phyloP scores from a whole-genome alignment of 306 rosid genomes.

The Quercus robur region DNA sequence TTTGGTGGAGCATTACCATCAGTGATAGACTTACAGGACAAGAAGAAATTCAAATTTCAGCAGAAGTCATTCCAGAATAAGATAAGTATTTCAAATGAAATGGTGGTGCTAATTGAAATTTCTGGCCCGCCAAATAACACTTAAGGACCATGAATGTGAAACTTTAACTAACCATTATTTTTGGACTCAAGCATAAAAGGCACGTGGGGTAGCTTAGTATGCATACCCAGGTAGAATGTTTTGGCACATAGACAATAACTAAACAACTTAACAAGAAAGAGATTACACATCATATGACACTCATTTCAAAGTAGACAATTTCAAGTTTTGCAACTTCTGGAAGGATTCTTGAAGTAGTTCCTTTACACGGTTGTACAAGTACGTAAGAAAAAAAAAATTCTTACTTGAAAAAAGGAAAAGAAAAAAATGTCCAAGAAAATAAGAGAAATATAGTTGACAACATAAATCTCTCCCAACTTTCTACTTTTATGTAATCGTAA shows the following conservation, averaged over 20 bases:
- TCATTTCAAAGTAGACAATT: constrained; percentile 2
- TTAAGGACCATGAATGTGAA: neutral
- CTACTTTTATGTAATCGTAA: neutral
- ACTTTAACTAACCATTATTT: constrained; percentile 6
- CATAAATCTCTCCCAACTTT: neutral
- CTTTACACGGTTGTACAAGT: neutral
- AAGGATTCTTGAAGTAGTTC: neutral
- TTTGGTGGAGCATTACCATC: constrained; percentile 42
- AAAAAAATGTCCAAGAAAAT: neutral
- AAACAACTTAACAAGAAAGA: constrained; percentile 6
- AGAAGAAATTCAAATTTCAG: constrained; percentile 10
- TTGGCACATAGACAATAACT: neutral
- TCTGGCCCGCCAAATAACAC: constrained; percentile 2
- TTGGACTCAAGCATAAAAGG: neutral
- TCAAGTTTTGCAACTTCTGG: neutral
- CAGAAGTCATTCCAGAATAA: constrained; percentile 5
- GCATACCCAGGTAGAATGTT: neutral
- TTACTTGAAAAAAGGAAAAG: too few relatives aligned
- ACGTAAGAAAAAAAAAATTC: neutral
- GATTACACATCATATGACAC: neutral
- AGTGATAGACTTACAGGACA: constrained; percentile 25
- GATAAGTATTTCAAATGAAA: neutral
- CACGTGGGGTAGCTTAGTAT: neutral
- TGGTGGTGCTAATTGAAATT: constrained; percentile 5
- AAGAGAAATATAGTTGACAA: neutral